Conservation (phyloP, 2,329 filamentous ascomycete species). For the Chaetomiaceae sp. region DNA sequence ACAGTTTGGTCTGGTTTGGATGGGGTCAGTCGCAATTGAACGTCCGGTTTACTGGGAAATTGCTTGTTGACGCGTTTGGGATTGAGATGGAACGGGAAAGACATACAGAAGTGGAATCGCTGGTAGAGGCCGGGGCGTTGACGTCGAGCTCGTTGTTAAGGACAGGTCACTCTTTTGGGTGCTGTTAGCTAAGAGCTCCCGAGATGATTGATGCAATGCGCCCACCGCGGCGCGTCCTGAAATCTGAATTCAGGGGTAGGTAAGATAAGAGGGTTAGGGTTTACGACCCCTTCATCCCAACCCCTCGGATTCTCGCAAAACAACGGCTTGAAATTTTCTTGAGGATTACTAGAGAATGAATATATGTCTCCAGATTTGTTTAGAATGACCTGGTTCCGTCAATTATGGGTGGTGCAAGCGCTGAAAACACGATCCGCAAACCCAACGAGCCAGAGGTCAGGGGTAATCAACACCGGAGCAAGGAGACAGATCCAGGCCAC, state of each 20-base stretch:
- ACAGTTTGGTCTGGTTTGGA: not conserved
- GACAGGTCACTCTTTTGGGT: conserved; percentile 11
- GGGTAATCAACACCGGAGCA: no score
- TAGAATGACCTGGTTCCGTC: no score
- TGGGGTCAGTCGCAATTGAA: not conserved
- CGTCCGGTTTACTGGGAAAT: not conserved
- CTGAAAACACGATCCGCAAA: no score
- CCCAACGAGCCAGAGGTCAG: no score
- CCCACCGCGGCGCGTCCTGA: conserved; percentile 1
- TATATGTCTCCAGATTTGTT: no score
- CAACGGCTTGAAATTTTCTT: no score
- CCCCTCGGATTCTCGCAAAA: no score
- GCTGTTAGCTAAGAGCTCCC: not conserved
- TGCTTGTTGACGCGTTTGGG: no score
- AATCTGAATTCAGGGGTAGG: not conserved
- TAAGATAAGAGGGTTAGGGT: conserved; percentile 6
- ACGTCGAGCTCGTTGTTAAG: not conserved
- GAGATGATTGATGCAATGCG: no score
- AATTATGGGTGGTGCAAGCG: no score
- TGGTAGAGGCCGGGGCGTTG: not conserved
- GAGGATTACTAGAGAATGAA: no score
- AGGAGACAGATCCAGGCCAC: no score
- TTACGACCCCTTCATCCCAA: not conserved
- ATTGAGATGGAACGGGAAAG: not conserved
- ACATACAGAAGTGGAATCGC: not conserved